phyloP scores from a whole-genome alignment of 75 land plant genomes.

The Pinus albicaulis region DNA sequence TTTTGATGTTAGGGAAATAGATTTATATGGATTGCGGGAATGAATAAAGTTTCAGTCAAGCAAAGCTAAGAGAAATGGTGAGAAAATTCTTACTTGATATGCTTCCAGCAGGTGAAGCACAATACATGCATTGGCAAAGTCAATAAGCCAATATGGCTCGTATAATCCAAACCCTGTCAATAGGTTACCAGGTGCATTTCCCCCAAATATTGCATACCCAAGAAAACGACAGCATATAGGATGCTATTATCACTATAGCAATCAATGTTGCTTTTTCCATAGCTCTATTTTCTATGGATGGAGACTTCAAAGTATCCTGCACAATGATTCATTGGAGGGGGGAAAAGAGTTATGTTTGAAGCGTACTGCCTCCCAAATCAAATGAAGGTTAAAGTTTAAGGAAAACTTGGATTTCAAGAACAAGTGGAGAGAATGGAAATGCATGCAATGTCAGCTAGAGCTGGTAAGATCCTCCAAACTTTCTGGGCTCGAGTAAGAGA shows the following conservation, averaged over 20 bases:
- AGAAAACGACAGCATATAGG: slow-evolving; percentile 59
- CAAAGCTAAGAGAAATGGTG: not conserved
- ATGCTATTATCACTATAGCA: slow-evolving; percentile 39
- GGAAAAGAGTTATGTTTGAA: not conserved
- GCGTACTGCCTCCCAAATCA: too few relatives aligned
- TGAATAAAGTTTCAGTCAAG: not conserved
- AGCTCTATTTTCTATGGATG: slow-evolving; percentile 57
- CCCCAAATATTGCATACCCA: slow-evolving; percentile 81
- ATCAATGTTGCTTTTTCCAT: slow-evolving; percentile 69
- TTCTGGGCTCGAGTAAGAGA: slow-evolving; percentile 24
- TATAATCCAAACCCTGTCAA: slow-evolving; percentile 72
- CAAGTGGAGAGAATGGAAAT: slow-evolving; percentile 64
- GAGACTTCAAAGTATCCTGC: slow-evolving; percentile 71
- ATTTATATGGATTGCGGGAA: not conserved
- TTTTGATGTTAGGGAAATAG: not conserved
- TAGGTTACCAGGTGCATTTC: slow-evolving; percentile 66
- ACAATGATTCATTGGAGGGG: slow-evolving; percentile 6
- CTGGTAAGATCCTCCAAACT: slow-evolving; percentile 60
- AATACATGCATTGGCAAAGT: slow-evolving; percentile 76
- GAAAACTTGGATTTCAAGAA: slow-evolving; percentile 80
- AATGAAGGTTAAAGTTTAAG: too few relatives aligned
- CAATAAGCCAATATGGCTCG: slow-evolving; percentile 71
- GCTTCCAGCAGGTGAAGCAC: slow-evolving; percentile 71
- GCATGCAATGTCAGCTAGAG: slow-evolving; percentile 89
- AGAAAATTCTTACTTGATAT: slow-evolving; percentile 50